Conservation (phyloP, 176 grass and related monocot genomes). For the Zoysia japonica region DNA sequence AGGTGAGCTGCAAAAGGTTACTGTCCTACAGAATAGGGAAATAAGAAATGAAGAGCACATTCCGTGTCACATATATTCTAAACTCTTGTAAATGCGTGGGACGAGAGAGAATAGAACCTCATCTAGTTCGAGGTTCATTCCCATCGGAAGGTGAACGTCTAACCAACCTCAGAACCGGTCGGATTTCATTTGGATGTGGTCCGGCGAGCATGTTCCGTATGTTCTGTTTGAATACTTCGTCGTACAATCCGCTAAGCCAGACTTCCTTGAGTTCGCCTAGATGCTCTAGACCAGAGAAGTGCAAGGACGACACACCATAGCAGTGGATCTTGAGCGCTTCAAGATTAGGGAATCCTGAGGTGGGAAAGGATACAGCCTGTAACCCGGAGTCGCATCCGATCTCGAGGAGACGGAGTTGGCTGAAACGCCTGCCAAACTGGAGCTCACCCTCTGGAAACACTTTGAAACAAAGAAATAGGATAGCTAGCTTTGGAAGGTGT, state of each 20-base stretch:
- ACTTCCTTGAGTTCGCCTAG: neutral
- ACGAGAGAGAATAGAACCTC: too few relatives aligned
- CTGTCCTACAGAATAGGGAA: too few relatives aligned
- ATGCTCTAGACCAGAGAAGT: neutral
- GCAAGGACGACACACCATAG: neutral
- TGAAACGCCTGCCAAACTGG: neutral
- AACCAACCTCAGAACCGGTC: too few relatives aligned
- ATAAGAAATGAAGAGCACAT: too few relatives aligned
- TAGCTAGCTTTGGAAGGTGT: neutral
- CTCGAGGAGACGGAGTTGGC: neutral
- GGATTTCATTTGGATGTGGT: too few relatives aligned
- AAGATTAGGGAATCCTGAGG: fast-evolving
- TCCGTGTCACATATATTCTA: too few relatives aligned
- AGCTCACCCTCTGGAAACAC: neutral
- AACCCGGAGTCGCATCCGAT: neutral
- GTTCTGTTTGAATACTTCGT: neutral
- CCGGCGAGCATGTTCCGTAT: neutral
- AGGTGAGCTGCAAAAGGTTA: too few relatives aligned
- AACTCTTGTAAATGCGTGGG: too few relatives aligned
- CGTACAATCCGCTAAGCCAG: neutral
- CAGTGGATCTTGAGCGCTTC: neutral
- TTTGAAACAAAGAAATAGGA: neutral
- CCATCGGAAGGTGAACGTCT: too few relatives aligned
- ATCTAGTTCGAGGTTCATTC: too few relatives aligned
- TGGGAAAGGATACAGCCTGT: fast-evolving